Conservation (phyloP, 352 stramenopile species). For the Paralagenidium karlingii region DNA sequence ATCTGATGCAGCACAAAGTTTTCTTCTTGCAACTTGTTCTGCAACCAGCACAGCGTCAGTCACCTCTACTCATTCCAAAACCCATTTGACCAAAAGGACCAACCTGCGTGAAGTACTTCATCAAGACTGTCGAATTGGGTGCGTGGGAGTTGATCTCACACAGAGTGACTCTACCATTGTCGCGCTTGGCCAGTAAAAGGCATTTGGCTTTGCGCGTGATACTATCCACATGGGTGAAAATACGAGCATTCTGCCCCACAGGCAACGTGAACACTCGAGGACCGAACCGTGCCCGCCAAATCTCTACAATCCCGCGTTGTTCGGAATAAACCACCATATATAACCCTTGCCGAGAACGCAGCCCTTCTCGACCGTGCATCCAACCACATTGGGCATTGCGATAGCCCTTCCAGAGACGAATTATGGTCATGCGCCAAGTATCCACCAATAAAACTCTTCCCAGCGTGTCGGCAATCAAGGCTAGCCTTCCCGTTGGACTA, state of each 20-base stretch:
- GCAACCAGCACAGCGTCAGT: neutral
- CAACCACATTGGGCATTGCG: conserved; percentile 68
- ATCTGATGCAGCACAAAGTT: conserved; percentile 78
- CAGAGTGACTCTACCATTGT: conserved; percentile 15
- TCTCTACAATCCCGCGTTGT: conserved; percentile 68
- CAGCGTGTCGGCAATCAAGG: conserved; percentile 59
- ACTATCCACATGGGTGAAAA: conserved; percentile 46
- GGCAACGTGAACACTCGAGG: conserved; percentile 62
- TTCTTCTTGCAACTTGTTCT: conserved; percentile 79
- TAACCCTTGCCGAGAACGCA: conserved; percentile 25
- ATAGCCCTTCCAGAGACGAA: conserved; percentile 84
- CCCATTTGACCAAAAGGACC: neutral
- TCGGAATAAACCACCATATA: conserved; percentile 82
- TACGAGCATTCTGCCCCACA: conserved; percentile 42
- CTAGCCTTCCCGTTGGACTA: conserved; percentile 53
- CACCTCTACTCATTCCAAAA: neutral
- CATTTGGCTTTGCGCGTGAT: conserved; percentile 25
- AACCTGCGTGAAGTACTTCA: conserved; percentile 66
- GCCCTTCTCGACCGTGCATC: conserved; percentile 61
- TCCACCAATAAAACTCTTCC: conserved; percentile 66
- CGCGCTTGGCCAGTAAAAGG: conserved; percentile 25
- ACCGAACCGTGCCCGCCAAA: conserved; percentile 68
- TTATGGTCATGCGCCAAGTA: conserved; percentile 64
- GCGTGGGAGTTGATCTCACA: conserved; percentile 42
- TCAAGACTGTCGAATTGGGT: conserved; percentile 42